Conservation (phyloP, 2,329 filamentous ascomycete species). For the Aspergillus sp. region DNA sequence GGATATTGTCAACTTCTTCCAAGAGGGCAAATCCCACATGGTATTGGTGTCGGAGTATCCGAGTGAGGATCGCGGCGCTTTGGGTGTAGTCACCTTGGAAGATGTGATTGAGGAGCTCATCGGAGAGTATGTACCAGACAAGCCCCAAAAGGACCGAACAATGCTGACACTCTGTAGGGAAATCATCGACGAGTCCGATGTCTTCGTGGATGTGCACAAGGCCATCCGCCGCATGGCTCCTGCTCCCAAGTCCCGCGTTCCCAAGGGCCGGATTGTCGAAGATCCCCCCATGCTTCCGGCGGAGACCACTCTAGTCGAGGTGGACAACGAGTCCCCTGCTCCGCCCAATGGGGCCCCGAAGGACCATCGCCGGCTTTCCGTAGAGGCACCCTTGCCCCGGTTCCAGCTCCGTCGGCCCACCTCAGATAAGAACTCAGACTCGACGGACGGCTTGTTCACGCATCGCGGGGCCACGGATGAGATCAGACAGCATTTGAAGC, state of each 20-base stretch:
- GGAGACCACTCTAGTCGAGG: slow-evolving; percentile 43
- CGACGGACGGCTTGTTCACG: slow-evolving; percentile 37
- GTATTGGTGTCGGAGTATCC: slow-evolving; percentile 89
- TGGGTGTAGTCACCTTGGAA: slow-evolving; percentile 93
- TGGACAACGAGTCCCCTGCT: slow-evolving; percentile 47
- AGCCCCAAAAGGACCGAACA: not conserved
- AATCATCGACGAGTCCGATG: slow-evolving; percentile 98
- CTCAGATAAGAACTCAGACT: slow-evolving; percentile 29
- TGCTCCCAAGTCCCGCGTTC: slow-evolving; percentile 74
- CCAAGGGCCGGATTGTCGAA: slow-evolving; percentile 56
- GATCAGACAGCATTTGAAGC: slow-evolving; percentile 61
- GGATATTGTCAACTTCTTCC: slow-evolving; percentile 99
- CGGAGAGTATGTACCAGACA: slow-evolving; percentile 72
- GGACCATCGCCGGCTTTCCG: slow-evolving; percentile 33
- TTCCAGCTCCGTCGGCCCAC: slow-evolving; percentile 44
- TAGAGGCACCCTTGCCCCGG: slow-evolving; percentile 40
- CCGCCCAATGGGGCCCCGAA: slow-evolving; percentile 20
- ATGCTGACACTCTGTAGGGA: slow-evolving; percentile 61
- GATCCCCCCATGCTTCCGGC: slow-evolving; percentile 43
- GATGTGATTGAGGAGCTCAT: slow-evolving; percentile 99
- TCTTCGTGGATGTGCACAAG: slow-evolving; percentile 98
- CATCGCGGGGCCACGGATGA: slow-evolving; percentile 57
- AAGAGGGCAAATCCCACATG: slow-evolving; percentile 99
- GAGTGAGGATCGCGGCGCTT: slow-evolving; percentile 84
- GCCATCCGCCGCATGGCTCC: slow-evolving; percentile 87